Evolutionary conservation across 768 basidiomycete species (phyloP).

Genomic region (Boletus vinaceobasis): DNA sequence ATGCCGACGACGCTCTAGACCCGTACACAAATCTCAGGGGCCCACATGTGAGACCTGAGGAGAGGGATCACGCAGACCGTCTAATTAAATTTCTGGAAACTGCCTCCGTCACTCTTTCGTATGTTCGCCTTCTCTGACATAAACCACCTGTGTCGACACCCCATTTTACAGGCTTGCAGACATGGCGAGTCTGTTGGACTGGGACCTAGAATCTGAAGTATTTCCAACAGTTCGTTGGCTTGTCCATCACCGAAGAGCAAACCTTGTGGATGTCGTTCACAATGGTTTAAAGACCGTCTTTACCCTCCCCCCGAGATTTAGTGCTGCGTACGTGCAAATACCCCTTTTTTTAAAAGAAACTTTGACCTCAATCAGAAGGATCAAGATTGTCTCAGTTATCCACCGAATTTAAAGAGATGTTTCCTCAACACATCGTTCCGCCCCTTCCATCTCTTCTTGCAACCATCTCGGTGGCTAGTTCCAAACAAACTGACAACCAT

Average conservation of each 20-base stretch:
- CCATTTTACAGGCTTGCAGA: conserved; percentile 57
- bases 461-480: conserved; percentile 64
- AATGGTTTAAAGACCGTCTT: conserved; percentile 78
- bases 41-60: conserved; percentile 59
- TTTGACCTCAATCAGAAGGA: neutral
- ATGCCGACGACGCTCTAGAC: conserved; percentile 54
- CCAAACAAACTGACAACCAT: conserved; percentile 62
- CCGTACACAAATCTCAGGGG: conserved; percentile 58
- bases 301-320: conserved; percentile 63
- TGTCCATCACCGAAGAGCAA: conserved; percentile 85
- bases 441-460: conserved; percentile 73
- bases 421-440: conserved; percentile 58
- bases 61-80: conserved; percentile 64
- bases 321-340: conserved; percentile 49
- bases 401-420: conserved; percentile 57
- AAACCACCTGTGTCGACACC: neutral
- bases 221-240: conserved; percentile 92
- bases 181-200: conserved; percentile 76
- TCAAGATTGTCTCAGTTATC: conserved; percentile 41
- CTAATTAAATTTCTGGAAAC: conserved; percentile 73
- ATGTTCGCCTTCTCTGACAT: conserved; percentile 28
- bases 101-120: conserved; percentile 75
- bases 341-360: neutral
- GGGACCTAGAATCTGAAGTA: conserved; percentile 79
- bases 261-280: conserved; percentile 84